Percentiles rank a stretch among this genome's conserved stretches.
Evolutionary conservation across 768 basidiomycete species (phyloP).

Genomic region (Podaxis pistillaris): DNA sequence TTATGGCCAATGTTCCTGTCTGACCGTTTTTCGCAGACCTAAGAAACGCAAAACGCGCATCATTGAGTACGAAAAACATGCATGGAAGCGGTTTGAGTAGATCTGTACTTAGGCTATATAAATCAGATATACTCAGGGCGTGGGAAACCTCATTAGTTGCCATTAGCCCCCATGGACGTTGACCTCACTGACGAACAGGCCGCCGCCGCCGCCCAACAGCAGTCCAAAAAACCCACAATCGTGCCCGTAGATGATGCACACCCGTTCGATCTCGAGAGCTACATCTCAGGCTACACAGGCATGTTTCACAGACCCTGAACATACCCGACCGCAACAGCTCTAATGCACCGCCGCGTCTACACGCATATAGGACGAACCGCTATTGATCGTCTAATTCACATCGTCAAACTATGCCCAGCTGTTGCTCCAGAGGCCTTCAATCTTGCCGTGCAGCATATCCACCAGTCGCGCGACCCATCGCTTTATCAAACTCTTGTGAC

Average conservation of each 20-base stretch:
- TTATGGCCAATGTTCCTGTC: not conserved
- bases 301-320: conserved; percentile 4
- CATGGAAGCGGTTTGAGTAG: conserved; percentile 72
- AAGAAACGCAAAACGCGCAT: conserved; percentile 49
- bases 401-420: conserved; percentile 61
- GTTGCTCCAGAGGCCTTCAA: conserved; percentile 74
- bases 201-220: conserved; percentile 22
- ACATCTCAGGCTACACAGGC: conserved; percentile 79
- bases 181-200: conserved; percentile 35
- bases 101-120: conserved; percentile 8
- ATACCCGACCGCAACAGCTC: not conserved
- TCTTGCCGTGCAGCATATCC: conserved; percentile 62
- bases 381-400: conserved; percentile 70
- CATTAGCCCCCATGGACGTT: conserved; percentile 36
- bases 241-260: conserved; percentile 72
- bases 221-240: conserved; percentile 24
- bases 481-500: conserved; percentile 50
- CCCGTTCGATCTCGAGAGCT: conserved; percentile 85
- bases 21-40: conserved; percentile 34
- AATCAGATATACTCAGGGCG: not conserved
- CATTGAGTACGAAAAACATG: conserved; percentile 75
- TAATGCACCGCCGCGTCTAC: not conserved
- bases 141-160: conserved; percentile 17
- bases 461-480: conserved; percentile 65
- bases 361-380: conserved; percentile 60